Percentiles rank a stretch among this genome's conserved stretches.
These are phyloP conservation scores for Penicillium maclennaniae DNA, from an alignment of 495 filamentous ascomycete species.

Conservation along the genomic window DNA sequence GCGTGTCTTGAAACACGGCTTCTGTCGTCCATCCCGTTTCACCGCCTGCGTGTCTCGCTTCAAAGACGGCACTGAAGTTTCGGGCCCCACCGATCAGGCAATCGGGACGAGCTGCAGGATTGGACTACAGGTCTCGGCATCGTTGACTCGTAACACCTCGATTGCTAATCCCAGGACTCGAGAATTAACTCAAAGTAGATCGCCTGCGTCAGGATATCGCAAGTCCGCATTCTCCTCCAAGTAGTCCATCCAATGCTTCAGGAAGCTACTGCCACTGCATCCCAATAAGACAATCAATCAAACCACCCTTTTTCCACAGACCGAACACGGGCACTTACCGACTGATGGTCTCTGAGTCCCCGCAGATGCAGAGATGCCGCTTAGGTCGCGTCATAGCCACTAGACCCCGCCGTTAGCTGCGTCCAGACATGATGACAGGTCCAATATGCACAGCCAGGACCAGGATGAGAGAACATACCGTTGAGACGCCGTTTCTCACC, in stretches of 20 bases:
- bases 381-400: conserved; percentile 95
- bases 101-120: conserved; percentile 1
- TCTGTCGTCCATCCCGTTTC: not conserved
- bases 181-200: conserved; percentile 36
- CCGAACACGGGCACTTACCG: conserved; percentile 52
- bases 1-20: conserved; percentile 10
- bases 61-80: not conserved
- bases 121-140: not conserved
- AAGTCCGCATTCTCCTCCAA: conserved; percentile 82
- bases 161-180: too few species aligned
- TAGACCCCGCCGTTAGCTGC: conserved; percentile 24
- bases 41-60: conserved; percentile 13
- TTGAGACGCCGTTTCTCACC: conserved; percentile 91
- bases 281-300: conserved; percentile 4
- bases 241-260: conserved; percentile 85
- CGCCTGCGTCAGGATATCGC: conserved; percentile 70
- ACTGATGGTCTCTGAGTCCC: conserved; percentile 88
- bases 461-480: conserved; percentile 46
- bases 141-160: too few species aligned
- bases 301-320: not conserved
- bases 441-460: not conserved
- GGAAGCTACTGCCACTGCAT: conserved; percentile 69
- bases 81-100: not conserved
- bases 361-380: conserved; percentile 84
- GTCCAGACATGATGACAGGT: not conserved